Base-by-base conservation (phyloP, 305 asterid species). In the Fraxinus latifolia region DNA sequence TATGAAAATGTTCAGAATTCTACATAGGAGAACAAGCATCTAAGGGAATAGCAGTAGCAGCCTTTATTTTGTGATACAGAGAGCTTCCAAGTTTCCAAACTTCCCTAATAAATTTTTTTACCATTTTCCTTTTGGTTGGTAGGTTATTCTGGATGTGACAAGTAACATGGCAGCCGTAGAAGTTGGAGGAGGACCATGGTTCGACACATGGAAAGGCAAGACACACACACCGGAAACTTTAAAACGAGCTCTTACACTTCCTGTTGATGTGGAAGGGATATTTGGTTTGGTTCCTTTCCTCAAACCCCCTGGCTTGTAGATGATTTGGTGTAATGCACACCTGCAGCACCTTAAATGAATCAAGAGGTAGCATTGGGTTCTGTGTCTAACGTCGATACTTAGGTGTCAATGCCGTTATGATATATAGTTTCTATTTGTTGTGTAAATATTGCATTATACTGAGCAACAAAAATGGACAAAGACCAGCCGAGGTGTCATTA, bases 181-280 rank as follows among this genome's bases (percentile, higher is more conserved):
- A 90, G 99, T 96, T 15, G 99, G 99, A 47, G 99, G 99, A 80
- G 99, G 99, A 8, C 99, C 99, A 1, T 96, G 99, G 98, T 93
- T 93, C 86, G 89, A 82, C 80, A 32, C 97, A 65, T 96, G 99
- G 98, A 96, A 89, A 85, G 98, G 92, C 80, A 85, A 82, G 83
- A 91, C 99, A 0, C 1, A 68, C 15, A 47, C 94, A 25, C 95
- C 98, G 0, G 99, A 93, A 87, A 79, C 92, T 32, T 19, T 90
- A n/a, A 88, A 78, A 8, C 92, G 89, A 12, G 87, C 91, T 0
- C 86, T 94, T 15, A 92, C 86, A 39, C 85, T 91, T 75, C 98
- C 97, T 0, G 84, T 96, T 36, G 98, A 96, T 65, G 89, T 94
- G 2, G 97, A 93, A 81, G 90, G 92, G 21, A 7, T 90, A 27